Evolutionary conservation across 1,284 basidiomycete species (phyloP).

Genomic region (Ganoderma boninense): DNA sequence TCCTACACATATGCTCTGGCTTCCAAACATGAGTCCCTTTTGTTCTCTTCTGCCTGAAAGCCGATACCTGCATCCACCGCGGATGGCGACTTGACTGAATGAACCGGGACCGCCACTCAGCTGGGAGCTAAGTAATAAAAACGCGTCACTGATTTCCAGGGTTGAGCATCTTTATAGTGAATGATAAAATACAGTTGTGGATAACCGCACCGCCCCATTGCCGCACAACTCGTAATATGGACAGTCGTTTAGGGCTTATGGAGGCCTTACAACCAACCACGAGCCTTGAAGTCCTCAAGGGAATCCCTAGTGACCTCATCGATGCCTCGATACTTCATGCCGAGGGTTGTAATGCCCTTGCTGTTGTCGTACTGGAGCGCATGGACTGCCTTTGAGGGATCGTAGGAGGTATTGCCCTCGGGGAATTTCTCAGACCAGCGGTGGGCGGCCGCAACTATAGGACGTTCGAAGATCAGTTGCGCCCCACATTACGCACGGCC

Average conservation of each 20-base stretch:
- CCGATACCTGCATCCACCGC: neutral
- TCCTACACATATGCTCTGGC: neutral
- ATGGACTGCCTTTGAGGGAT: slow-evolving; percentile 42
- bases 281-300: slow-evolving; percentile 47
- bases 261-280: slow-evolving; percentile 26
- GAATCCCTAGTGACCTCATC: slow-evolving; percentile 52
- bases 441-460: slow-evolving; percentile 25
- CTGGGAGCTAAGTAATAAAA: neutral
- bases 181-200: neutral
- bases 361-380: slow-evolving; percentile 40
- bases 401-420: slow-evolving; percentile 33
- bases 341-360: slow-evolving; percentile 54
- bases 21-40: no score
- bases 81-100: neutral
- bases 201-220: neutral
- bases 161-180: neutral
- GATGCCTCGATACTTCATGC: slow-evolving; percentile 53
- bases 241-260: neutral
- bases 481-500: neutral
- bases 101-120: neutral
- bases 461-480: neutral
- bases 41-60: no score
- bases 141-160: neutral
- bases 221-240: neutral
- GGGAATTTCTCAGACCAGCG: slow-evolving; percentile 31